A percentile compares a stretch with the other conserved stretches of the same genome.
Conservation (phyloP, 208 protist species). For the Trypanosoma boissoni region DNA sequence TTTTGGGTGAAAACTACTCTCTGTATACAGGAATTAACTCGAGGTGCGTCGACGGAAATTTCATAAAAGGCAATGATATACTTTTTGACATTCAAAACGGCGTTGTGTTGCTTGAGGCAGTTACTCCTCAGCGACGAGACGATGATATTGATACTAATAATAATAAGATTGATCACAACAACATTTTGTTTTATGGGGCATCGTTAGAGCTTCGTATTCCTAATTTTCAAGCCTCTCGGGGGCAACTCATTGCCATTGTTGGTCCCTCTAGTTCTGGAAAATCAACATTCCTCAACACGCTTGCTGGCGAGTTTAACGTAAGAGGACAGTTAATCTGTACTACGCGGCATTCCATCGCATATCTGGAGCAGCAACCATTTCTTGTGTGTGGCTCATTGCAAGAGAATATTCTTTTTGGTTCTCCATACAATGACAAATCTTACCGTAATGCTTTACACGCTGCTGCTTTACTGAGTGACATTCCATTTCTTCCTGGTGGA, state of each 20-base stretch:
- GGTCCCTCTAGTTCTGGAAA: conserved; percentile 51
- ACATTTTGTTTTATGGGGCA: conserved; percentile 8
- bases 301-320: conserved; percentile 30
- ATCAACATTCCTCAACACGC: conserved; percentile 32
- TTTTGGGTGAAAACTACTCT: too few relatives aligned
- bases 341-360: conserved; percentile 28
- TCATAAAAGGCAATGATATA: background rate
- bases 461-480: conserved; percentile 47
- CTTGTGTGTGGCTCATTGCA: conserved; percentile 62
- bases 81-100: conserved; percentile 13
- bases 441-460: conserved; percentile 32
- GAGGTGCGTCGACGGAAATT: too few relatives aligned
- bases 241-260: conserved; percentile 46
- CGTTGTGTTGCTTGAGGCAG: too few relatives aligned
- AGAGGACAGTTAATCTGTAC: conserved; percentile 2
- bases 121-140: too few relatives aligned
- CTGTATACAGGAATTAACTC: too few relatives aligned
- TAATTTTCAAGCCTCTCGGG: conserved; percentile 21
- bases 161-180: background rate
- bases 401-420: conserved; percentile 78
- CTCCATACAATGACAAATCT: conserved; percentile 21
- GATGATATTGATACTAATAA: background rate
- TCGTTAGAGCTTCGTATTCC: conserved; percentile 19
- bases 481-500: conserved; percentile 34
- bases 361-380: conserved; percentile 62